These are phyloP conservation scores for Aurantiochytrium sp. DNA, from an alignment of 108 stramenopile species.

Conservation along the genomic window DNA sequence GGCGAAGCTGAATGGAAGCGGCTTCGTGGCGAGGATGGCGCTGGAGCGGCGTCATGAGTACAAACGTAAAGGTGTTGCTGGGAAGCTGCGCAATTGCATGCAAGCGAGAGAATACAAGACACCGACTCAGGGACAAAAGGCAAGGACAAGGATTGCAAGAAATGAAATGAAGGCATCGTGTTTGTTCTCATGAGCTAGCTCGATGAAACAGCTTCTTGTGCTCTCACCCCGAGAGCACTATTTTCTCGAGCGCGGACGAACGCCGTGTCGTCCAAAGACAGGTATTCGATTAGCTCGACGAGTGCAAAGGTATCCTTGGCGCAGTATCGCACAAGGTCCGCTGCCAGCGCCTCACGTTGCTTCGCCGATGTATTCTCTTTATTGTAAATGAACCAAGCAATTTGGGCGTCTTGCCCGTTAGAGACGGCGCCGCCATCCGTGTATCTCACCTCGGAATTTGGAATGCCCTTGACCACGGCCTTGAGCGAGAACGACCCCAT, in stretches of 20 bases:
- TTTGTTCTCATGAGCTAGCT: too few relatives aligned
- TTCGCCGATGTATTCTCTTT: neutral
- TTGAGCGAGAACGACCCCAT: neutral
- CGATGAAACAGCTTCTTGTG: too few relatives aligned
- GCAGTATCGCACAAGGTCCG: neutral
- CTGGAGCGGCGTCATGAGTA: too few relatives aligned
- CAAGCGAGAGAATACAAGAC: too few relatives aligned
- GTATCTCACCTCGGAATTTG: neutral
- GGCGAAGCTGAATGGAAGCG: constrained; percentile 22
- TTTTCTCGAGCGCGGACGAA: neutral
- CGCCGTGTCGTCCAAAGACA: neutral
- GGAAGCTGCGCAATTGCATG: too few relatives aligned
- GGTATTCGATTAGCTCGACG: neutral
- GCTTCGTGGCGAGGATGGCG: constrained; percentile 18
- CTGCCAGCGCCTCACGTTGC: neutral
- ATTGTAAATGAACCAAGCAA: neutral
- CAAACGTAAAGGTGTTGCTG: too few relatives aligned
- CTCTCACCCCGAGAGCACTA: neutral
- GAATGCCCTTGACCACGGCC: neutral
- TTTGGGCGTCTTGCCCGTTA: neutral
- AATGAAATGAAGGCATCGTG: too few relatives aligned
- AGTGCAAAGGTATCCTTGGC: neutral
- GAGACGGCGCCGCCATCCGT: neutral
- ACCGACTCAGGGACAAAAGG: too few relatives aligned
- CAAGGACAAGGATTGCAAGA: too few relatives aligned